Percentiles rank a stretch among this genome's conserved stretches.
These are phyloP conservation scores for Tulasnella sp. DNA, from an alignment of 768 basidiomycete species.

Conservation along the genomic window DNA sequence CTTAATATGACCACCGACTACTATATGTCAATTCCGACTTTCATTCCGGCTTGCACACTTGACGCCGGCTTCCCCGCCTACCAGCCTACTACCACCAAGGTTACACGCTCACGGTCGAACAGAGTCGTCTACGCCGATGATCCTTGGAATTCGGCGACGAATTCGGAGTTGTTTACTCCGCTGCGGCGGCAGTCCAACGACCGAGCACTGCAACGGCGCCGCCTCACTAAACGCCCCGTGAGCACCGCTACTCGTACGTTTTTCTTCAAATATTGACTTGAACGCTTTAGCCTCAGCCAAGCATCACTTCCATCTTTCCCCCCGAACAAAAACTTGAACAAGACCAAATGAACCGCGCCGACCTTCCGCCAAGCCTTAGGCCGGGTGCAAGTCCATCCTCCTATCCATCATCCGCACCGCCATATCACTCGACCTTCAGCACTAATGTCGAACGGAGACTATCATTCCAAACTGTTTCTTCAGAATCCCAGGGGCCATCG, in stretches of 20 bases:
- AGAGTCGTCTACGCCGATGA: slow-evolving; percentile 6
- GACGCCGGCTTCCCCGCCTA: too few relatives aligned
- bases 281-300: background rate
- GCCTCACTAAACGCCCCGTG: background rate
- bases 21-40: too few relatives aligned
- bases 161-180: background rate
- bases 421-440: background rate
- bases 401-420: background rate
- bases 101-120: background rate
- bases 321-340: background rate
- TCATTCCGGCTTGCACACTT: too few relatives aligned
- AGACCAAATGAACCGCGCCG: background rate
- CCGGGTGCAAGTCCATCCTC: background rate
- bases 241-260: background rate
- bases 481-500: background rate
- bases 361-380: background rate
- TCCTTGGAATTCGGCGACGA: slow-evolving; percentile 3
- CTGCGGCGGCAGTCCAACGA: background rate
- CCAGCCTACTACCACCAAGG: background rate
- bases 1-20: too few relatives aligned
- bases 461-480: background rate
- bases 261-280: background rate
- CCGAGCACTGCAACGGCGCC: background rate
- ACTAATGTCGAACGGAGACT: background rate
- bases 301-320: background rate